Evolutionary conservation across 1,284 basidiomycete genomes (phyloP).

Genomic region (Austroboletus novae-zelandiae): DNA sequence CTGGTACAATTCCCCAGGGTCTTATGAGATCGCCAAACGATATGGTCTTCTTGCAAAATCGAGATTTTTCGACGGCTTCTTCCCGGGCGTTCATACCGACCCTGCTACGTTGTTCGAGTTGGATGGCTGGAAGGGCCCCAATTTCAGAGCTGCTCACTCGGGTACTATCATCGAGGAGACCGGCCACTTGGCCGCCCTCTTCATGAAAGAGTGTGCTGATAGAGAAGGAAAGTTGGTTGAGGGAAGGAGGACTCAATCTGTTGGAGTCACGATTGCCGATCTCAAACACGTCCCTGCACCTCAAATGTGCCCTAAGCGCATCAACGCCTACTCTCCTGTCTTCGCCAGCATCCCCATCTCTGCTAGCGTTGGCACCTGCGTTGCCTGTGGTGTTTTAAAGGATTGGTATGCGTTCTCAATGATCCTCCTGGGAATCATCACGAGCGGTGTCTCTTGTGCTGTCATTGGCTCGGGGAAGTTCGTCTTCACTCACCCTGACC

Average conservation of each 20-base stretch:
- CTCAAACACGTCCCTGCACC: constrained; percentile 16
- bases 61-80: constrained; percentile 30
- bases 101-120: constrained; percentile 29
- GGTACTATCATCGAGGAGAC: constrained; percentile 29
- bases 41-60: constrained; percentile 28
- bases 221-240: constrained; percentile 12
- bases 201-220: constrained; percentile 20
- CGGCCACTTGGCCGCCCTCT: constrained; percentile 25
- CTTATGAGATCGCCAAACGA: constrained; percentile 32
- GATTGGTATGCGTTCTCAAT: constrained; percentile 32
- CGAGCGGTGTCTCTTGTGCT: constrained; percentile 28
- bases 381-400: constrained; percentile 17
- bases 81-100: constrained; percentile 29
- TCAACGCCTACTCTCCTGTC: constrained; percentile 20
- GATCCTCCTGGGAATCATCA: constrained; percentile 33
- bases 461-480: constrained; percentile 32
- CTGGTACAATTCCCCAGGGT: constrained; percentile 38
- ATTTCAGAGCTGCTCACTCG: constrained; percentile 26
- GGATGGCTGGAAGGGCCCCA: constrained; percentile 28
- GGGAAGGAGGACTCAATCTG: constrained; percentile 23
- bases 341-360: constrained; percentile 29
- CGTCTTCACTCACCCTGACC: constrained; percentile 25
- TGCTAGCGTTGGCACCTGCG: constrained; percentile 24
- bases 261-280: constrained; percentile 27
- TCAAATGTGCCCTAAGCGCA: constrained; percentile 18